A percentile compares a stretch with the other conserved stretches of the same genome.
Evolutionary conservation across 2,329 filamentous ascomycete genomes (phyloP).

Genomic region (Bretziella fagacearum): DNA sequence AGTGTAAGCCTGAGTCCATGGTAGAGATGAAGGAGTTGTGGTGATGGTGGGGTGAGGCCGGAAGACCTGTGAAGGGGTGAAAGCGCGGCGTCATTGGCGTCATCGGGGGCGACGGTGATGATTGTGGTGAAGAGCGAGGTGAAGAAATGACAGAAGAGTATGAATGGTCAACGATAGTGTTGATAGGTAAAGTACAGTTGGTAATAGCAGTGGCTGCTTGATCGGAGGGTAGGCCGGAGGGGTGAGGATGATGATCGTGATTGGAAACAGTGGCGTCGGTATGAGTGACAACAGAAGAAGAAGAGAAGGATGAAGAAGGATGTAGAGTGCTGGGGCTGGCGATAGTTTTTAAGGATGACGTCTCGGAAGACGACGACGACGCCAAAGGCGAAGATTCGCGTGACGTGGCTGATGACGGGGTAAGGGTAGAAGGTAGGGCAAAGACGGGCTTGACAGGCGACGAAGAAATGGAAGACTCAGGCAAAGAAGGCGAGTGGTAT

Average conservation of each 20-base stretch:
- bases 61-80: background rate
- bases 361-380: background rate
- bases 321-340: background rate
- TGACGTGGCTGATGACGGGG: background rate
- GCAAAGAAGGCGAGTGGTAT: background rate
- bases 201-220: no score
- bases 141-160: background rate
- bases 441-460: background rate
- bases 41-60: background rate
- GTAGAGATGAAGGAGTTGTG: background rate
- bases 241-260: no score
- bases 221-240: no score
- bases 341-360: background rate
- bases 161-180: background rate
- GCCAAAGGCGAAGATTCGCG: background rate
- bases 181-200: no score
- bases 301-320: background rate
- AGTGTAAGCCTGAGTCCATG: constrained; percentile 9
- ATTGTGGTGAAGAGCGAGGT: background rate
- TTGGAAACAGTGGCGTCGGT: background rate
- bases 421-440: background rate
- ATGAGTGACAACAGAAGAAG: background rate
- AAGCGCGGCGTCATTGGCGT: background rate
- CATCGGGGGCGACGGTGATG: background rate
- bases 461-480: background rate